These are phyloP conservation scores for Aspergillus proliferans DNA, from an alignment of 2,329 filamentous ascomycete species.

Conservation along the genomic window DNA sequence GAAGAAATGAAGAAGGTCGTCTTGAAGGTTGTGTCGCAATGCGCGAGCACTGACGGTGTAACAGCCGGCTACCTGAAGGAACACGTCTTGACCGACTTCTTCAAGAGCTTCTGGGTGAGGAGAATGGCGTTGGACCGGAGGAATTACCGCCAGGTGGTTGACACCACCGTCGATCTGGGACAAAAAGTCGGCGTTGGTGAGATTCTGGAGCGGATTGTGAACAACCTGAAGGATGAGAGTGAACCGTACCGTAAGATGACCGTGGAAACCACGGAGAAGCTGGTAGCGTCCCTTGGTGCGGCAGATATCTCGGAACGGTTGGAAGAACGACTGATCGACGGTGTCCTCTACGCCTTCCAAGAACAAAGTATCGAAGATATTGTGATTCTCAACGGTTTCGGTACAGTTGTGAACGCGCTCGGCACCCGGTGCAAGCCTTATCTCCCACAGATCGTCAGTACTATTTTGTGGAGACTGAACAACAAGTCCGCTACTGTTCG, in stretches of 20 bases:
- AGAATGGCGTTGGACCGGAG: constrained; percentile 96
- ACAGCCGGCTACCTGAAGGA: constrained; percentile 93
- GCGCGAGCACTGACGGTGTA: constrained; percentile 87
- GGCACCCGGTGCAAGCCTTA: constrained; percentile 94
- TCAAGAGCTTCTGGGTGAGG: constrained; percentile 97
- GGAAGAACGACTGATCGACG: constrained; percentile 90
- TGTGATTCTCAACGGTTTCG: constrained; percentile 94
- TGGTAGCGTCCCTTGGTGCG: constrained; percentile 85
- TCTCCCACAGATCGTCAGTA: constrained; percentile 91
- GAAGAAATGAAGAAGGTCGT: constrained; percentile 99
- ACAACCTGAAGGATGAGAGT: constrained; percentile 95
- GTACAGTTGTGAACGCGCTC: constrained; percentile 92
- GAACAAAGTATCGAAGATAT: constrained; percentile 96
- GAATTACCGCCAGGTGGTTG: constrained; percentile 95
- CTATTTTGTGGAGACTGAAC: constrained; percentile 92
- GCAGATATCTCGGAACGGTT: constrained; percentile 89
- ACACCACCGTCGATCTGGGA: constrained; percentile 93
- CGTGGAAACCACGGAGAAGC: constrained; percentile 93
- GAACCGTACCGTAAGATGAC: constrained; percentile 99
- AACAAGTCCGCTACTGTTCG: constrained; percentile 96
- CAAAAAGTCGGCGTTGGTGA: constrained; percentile 97
- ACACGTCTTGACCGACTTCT: constrained; percentile 90
- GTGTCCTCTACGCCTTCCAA: constrained; percentile 93
- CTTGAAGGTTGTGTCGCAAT: constrained; percentile 93
- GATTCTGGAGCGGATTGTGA: constrained; percentile 87